These are phyloP conservation scores for Tanozyma kutaoensis DNA, from an alignment of 805 yeast genomes.

Conservation along the genomic window DNA sequence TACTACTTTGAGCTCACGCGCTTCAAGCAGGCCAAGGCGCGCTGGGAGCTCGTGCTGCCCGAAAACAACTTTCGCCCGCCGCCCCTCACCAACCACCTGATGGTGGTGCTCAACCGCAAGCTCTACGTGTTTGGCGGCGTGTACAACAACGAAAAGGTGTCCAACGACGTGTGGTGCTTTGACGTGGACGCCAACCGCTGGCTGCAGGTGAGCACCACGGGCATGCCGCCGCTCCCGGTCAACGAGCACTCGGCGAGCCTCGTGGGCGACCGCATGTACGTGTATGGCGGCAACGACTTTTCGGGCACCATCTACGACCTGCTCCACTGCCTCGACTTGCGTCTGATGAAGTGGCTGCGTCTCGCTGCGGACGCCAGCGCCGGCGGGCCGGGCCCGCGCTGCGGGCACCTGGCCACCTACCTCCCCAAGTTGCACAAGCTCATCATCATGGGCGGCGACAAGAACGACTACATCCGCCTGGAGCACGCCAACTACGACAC, in stretches of 20 bases:
- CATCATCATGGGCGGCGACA: conserved; percentile 86
- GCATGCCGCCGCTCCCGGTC: conserved; percentile 68
- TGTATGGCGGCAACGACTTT: conserved; percentile 80
- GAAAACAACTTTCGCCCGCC: conserved; percentile 44
- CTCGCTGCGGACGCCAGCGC: conserved; percentile 24
- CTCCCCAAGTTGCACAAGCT: conserved; percentile 53
- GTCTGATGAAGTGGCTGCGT: conserved; percentile 60
- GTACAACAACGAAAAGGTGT: conserved; percentile 53
- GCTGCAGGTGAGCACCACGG: conserved; percentile 59
- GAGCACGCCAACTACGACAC: conserved; percentile 37
- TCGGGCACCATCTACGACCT: conserved; percentile 56
- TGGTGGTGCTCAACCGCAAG: conserved; percentile 66
- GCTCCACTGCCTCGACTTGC: conserved; percentile 65
- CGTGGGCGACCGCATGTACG: conserved; percentile 64
- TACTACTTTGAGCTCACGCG: conserved; percentile 79
- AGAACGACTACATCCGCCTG: conserved; percentile 47
- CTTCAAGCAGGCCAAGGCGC: conserved; percentile 70
- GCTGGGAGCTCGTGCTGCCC: conserved; percentile 68
- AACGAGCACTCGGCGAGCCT: conserved; percentile 86
- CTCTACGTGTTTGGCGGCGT: conserved; percentile 86
- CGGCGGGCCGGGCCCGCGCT: conserved; percentile 65
- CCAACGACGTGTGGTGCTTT: conserved; percentile 68
- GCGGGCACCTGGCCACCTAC: conserved; percentile 83
- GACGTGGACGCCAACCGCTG: conserved; percentile 60
- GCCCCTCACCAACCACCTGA: conserved; percentile 82